Percentiles rank a stretch among this genome's conserved stretches.
Evolutionary conservation across 495 filamentous ascomycete genomes (phyloP).

Genomic region (Durotheca rogersii): DNA sequence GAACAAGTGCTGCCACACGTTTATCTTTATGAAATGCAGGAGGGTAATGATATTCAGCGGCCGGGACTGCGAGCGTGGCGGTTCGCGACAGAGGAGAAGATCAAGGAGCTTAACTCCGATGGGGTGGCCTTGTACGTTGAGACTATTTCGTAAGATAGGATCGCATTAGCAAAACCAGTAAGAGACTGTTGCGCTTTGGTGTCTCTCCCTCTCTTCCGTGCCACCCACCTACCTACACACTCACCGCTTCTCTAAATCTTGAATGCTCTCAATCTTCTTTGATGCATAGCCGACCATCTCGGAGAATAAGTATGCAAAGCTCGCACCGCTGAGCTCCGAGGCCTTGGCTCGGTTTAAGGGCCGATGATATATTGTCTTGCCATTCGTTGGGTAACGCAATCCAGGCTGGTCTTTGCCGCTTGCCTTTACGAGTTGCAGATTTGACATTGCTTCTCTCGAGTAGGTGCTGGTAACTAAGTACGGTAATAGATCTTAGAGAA

Average conservation of each 20-base stretch:
- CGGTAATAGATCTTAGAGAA: no score
- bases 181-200: no score
- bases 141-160: slow-evolving; percentile 46
- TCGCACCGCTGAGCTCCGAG: slow-evolving; percentile 83
- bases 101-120: slow-evolving; percentile 93
- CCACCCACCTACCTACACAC: no score
- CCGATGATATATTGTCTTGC: slow-evolving; percentile 97
- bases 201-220: background rate
- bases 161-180: slow-evolving; percentile 5
- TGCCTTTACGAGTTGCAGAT: slow-evolving; percentile 40
- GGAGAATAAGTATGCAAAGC: slow-evolving; percentile 92
- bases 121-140: slow-evolving; percentile 93
- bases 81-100: slow-evolving; percentile 82
- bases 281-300: slow-evolving; percentile 98
- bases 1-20: slow-evolving; percentile 91
- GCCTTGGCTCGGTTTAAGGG: slow-evolving; percentile 86
- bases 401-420: slow-evolving; percentile 52
- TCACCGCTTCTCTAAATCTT: slow-evolving; percentile 89
- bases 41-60: slow-evolving; percentile 88
- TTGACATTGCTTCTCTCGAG: slow-evolving; percentile 36
- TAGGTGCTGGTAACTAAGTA: no score
- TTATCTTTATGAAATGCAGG: slow-evolving; percentile 89
- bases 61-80: slow-evolving; percentile 64
- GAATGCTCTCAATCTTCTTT: slow-evolving; percentile 81
- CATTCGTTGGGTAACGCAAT: slow-evolving; percentile 90